Evolutionary conservation across 495 filamentous ascomycete genomes (phyloP), one percentile per base, ranked within the genome.

Genomic region (Penicillium malachiteum): DNA sequence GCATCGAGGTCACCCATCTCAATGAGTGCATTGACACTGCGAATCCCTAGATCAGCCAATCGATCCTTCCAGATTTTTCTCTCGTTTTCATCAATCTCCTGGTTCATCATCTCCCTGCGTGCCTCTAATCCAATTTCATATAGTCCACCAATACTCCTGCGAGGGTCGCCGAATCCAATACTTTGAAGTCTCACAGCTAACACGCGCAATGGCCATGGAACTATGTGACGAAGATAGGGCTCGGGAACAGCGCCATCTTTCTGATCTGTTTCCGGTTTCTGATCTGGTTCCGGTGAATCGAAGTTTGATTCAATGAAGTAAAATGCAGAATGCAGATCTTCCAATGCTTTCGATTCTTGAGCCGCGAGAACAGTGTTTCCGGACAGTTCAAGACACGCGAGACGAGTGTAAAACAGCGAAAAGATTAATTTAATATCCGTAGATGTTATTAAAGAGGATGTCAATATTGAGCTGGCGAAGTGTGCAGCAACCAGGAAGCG

Each of bases 1-100:
- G 85, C 87, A 48, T 84, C 82, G 2, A 93, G 63, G 68, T 97
- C 92, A 7, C 91, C 90, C 90, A 96, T 96, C 73, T 97, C 92
- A 4, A 96, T 79, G 49, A 97, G 66, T 30, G 87, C 85, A 63
- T 90, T 89, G 0, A 86, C 92, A 9, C 90, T 89, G 45, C 87
- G 70, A 9, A 96, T 67, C 0, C 92, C 92, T 0, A 96, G 71
- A 49, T 96, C 91, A 9, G 70, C 71, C 5, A 96, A 70, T 39
- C 94, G 57, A 1, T 69, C 69, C 58, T 76, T 80, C 94, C 93
- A 97, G 38, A 87, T 57, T 47, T 74, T 66, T 11, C 73, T 71
- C 33, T 80, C 79, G 13, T 47, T 37, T 7, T 65, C 62, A 16
- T 41, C 63, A 40, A 56, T 53, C 5, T 66, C 68, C 54, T 46